Evolutionary conservation across 768 basidiomycete genomes (phyloP), one percentile per base, ranked within the genome.

Genomic region (Exsudoporus frostii): DNA sequence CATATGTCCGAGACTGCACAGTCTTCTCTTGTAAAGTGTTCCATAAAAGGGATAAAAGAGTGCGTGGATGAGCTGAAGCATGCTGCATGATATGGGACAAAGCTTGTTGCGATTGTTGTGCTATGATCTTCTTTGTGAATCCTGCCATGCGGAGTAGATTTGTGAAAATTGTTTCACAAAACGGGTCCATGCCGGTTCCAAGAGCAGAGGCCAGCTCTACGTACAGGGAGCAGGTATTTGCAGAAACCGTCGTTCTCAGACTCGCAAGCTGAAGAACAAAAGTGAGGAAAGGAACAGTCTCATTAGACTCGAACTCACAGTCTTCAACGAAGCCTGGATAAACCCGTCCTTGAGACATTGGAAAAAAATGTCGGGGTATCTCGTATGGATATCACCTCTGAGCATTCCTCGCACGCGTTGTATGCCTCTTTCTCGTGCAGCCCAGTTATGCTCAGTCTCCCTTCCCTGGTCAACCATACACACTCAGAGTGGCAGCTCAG

Each of bases 381-480:
- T 81, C 30, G 75, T 67, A 66, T 90, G 85, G 3, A 88, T 88
- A 36, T 90, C 90, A 25, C 92, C 92, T 65, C 85, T 88, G 51
- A 98, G 72, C 90, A 97, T 92, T 17, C 94, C 90, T 40, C 94
- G 82, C 8, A 98, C 87, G 17, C 84, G 79, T 39, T 82, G 76
- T 55, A 95, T 78, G 10, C 88, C 79, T 59, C 79, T 80, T 56
- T 99, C 96, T 53, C 96, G 81, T 27, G 77, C 74, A 39, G 81
- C 77, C 96, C 96, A 99, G 61, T 99, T 99, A 57, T 95, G 91
- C 66, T 99, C 96, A 1, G 90, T 89, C 73, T 99, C 96, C 73
- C 83, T 96, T n/a, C 96, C 97, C 88, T 93, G 32, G 41, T 27
- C n/a, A 40, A 47, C 15, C 48, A 48, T 14, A 45, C 32, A 36